phyloP scores from a whole-genome alignment of 164 flowering plant genomes.

The Dillenia turbinata region DNA sequence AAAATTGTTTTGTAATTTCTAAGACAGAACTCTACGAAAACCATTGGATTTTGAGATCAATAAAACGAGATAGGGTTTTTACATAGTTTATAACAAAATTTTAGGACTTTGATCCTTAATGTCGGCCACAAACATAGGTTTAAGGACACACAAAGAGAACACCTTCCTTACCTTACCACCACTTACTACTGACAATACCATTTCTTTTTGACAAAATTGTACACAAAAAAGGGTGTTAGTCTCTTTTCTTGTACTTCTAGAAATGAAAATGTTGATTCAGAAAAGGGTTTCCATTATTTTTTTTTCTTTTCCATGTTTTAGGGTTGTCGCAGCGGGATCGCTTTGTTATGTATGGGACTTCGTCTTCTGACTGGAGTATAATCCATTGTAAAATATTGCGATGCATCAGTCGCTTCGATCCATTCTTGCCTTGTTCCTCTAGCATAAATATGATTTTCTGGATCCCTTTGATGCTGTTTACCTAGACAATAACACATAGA shows the following conservation, averaged over 20 bases:
- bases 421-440: slow-evolving; percentile 20
- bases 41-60: too few species aligned
- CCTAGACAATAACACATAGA: slow-evolving; percentile 4
- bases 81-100: too few species aligned
- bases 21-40: too few species aligned
- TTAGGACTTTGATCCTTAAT: too few species aligned
- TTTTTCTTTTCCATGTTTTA: slow-evolving; percentile 14
- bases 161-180: too few species aligned
- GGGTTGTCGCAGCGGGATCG: slow-evolving; percentile 24
- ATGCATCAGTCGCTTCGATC: slow-evolving; percentile 17
- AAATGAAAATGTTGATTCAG: not conserved
- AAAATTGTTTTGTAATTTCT: too few species aligned
- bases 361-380: slow-evolving; percentile 29
- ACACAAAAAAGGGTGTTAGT: not conserved
- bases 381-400: slow-evolving; percentile 38
- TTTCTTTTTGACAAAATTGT: too few species aligned
- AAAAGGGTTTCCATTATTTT: too few species aligned
- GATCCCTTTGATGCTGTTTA: slow-evolving; percentile 7
- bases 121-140: too few species aligned
- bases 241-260: slow-evolving; percentile 9
- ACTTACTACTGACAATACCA: too few species aligned
- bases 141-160: too few species aligned
- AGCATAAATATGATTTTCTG: slow-evolving; percentile 7
- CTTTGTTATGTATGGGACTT: slow-evolving; percentile 47
- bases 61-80: too few species aligned